These are phyloP conservation scores for Nakazawaea peltata DNA, from an alignment of 805 yeast species.

Conservation along the genomic window DNA sequence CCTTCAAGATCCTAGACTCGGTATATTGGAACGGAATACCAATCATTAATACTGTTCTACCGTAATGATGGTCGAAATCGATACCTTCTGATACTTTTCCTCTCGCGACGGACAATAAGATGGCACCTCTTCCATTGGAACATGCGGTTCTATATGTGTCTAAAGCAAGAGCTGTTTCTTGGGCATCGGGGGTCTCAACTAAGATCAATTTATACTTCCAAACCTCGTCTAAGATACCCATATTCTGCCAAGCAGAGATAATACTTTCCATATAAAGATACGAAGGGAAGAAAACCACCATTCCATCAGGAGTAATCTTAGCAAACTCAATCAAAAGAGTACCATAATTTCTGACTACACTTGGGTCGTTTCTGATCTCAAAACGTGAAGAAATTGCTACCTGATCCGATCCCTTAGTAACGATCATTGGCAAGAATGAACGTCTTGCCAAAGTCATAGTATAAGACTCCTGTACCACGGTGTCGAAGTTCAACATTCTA, in stretches of 20 bases:
- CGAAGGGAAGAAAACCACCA: conserved; percentile 96
- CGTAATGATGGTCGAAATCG: conserved; percentile 98
- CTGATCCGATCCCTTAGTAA: conserved; percentile 97
- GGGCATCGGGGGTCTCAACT: conserved; percentile 99
- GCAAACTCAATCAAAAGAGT: conserved; percentile 86
- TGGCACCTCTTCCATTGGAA: conserved; percentile 96
- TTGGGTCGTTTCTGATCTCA: conserved; percentile 95
- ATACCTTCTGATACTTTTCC: conserved; percentile 98
- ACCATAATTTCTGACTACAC: conserved; percentile 96
- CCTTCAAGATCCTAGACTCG: conserved; percentile 91
- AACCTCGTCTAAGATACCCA: conserved; percentile 97
- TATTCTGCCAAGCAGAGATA: conserved; percentile 97
- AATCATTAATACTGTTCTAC: conserved; percentile 95
- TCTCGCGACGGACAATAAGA: conserved; percentile 93
- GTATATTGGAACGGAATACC: conserved; percentile 99
- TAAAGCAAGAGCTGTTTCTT: conserved; percentile 90
- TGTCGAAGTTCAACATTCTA: conserved; percentile 87
- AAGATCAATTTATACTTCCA: conserved; percentile 94
- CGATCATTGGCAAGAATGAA: conserved; percentile 90
- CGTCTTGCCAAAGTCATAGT: conserved; percentile 92
- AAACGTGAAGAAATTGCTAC: conserved; percentile 94
- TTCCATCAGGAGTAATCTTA: conserved; percentile 94
- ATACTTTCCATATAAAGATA: conserved; percentile 97
- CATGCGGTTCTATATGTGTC: conserved; percentile 97
- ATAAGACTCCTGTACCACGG: conserved; percentile 90